A percentile compares a stretch with the other conserved stretches of the same genome.
phyloP scores from a whole-genome alignment of 768 basidiomycete species.

The Trametes elegans region DNA sequence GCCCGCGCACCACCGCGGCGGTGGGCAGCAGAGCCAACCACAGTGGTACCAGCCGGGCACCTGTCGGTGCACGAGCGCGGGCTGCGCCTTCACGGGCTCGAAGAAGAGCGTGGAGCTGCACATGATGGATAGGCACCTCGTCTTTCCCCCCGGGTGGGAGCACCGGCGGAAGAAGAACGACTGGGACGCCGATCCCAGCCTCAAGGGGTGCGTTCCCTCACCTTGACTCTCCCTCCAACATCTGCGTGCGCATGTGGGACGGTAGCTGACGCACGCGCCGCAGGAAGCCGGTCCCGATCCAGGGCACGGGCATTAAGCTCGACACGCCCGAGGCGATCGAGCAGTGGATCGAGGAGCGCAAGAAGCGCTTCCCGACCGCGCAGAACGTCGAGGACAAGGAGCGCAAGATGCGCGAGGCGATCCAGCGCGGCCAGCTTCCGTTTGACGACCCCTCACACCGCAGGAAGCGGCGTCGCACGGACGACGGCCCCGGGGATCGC shows the following conservation, averaged over 20 bases:
- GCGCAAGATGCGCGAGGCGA: slow-evolving; percentile 72
- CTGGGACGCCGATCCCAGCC: slow-evolving; percentile 82
- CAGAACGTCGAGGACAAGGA: slow-evolving; percentile 76
- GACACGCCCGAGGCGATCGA: slow-evolving; percentile 81
- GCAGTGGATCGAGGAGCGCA: slow-evolving; percentile 88
- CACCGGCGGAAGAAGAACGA: slow-evolving; percentile 50
- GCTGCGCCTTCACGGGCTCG: slow-evolving; percentile 71
- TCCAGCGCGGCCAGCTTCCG: slow-evolving; percentile 73
- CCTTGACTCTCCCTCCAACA: no score
- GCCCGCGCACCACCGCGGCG: not conserved
- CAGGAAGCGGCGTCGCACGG: slow-evolving; percentile 42
- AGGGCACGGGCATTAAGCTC: slow-evolving; percentile 74
- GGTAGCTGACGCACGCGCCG: not conserved
- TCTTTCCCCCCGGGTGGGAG: slow-evolving; percentile 75
- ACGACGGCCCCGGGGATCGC: slow-evolving; percentile 21
- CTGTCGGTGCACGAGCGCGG: slow-evolving; percentile 54
- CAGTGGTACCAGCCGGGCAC: slow-evolving; percentile 66
- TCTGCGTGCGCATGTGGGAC: not conserved
- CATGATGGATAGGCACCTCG: slow-evolving; percentile 88
- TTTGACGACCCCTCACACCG: slow-evolving; percentile 42
- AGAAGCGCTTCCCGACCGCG: slow-evolving; percentile 77
- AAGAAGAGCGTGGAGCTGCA: slow-evolving; percentile 66
- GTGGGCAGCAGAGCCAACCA: slow-evolving; percentile 7
- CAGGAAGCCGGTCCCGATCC: slow-evolving; percentile 72
- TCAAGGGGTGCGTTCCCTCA: slow-evolving; percentile 62